Evolutionary conservation across 805 yeast species (phyloP).

Genomic region (Millerozyma acaciae): DNA sequence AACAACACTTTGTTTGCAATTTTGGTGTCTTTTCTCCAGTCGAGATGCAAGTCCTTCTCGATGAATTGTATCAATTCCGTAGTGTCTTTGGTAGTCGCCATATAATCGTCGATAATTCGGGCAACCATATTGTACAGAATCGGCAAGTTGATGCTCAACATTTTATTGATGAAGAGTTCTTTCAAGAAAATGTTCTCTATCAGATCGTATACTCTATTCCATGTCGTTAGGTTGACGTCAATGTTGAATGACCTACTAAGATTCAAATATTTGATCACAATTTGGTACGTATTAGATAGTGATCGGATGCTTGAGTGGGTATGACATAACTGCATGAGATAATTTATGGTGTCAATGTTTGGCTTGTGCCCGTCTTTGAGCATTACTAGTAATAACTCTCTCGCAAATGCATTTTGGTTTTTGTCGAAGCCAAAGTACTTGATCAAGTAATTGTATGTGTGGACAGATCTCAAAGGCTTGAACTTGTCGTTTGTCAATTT

Average conservation of each 20-base stretch:
- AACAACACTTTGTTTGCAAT: slow-evolving; percentile 26
- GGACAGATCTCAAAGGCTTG: slow-evolving; percentile 27
- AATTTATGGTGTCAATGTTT: slow-evolving; percentile 37
- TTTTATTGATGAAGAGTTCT: slow-evolving; percentile 30
- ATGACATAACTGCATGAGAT: slow-evolving; percentile 27
- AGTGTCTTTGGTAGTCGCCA: slow-evolving; percentile 22
- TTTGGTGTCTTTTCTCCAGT: slow-evolving; percentile 28
- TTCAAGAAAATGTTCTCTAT: slow-evolving; percentile 36
- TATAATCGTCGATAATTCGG: slow-evolving; percentile 32
- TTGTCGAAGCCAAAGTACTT: slow-evolving; percentile 38
- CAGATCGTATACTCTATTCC: slow-evolving; percentile 35
- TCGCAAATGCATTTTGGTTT: slow-evolving; percentile 37
- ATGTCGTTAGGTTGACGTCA: slow-evolving; percentile 30
- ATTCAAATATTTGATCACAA: slow-evolving; percentile 28
- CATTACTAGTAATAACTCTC: slow-evolving; percentile 39
- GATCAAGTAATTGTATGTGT: slow-evolving; percentile 38
- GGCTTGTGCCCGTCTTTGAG: slow-evolving; percentile 38
- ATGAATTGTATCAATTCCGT: slow-evolving; percentile 29
- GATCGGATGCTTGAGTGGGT: slow-evolving; percentile 32
- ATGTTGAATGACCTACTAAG: slow-evolving; percentile 23
- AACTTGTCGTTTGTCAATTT: slow-evolving; percentile 26
- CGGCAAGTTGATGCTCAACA: slow-evolving; percentile 30
- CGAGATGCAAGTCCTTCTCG: slow-evolving; percentile 26
- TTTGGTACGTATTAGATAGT: slow-evolving; percentile 27
- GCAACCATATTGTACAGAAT: slow-evolving; percentile 27